Base-by-base conservation (phyloP, 2,329 filamentous ascomycete genomes). In the Raffaelea ambrosiae region DNA sequence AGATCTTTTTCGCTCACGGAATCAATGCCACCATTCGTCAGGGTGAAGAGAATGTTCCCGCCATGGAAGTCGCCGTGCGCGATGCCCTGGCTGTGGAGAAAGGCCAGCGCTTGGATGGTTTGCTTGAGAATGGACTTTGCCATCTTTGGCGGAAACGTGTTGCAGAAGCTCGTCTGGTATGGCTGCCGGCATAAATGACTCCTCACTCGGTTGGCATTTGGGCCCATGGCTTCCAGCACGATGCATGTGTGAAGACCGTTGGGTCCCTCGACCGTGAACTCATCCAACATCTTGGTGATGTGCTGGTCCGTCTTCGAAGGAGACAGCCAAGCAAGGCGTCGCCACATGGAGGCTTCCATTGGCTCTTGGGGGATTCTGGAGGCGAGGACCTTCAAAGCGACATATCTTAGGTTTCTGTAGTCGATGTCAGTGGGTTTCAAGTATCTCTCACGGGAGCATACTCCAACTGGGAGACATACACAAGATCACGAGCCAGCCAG, bases 401-500 rank as follows among this genome's bases (percentile, higher is more conserved):
- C 8, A n/a, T 38, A 38, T 38, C 35, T 38, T 7, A 16, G 7
- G 7, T n/a, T n/a, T 38, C 8, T 9, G 13, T 5, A n/a, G 35
- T 5, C 18, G 13, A 13, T 29, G 26, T 29, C 26, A 29, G 26
- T 29, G 26, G 7, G 13, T 7, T 29, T n/a, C n/a, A n/a, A n/a
- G n/a, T n/a, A n/a, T n/a, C n/a, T n/a, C n/a, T n/a, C n/a, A n/a
- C n/a, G n/a, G n/a, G n/a, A n/a, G n/a, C n/a, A n/a, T n/a, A n/a
- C 26, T 7, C 7, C 26, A 29, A 29, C 26, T 7, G 26, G 35
- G 8, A 38, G 19, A 50, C 47, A 54, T 57, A 58, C 61, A 33
- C 55, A 13, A 50, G 35, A 52, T 67, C 63, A 35, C 45, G 55
- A 3, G 54, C 57, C 46, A 61, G 48, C 58, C 61, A 63, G 4